Base-by-base conservation (phyloP, 2,329 filamentous ascomycete genomes). In the Cordyceps fumosorosea region DNA sequence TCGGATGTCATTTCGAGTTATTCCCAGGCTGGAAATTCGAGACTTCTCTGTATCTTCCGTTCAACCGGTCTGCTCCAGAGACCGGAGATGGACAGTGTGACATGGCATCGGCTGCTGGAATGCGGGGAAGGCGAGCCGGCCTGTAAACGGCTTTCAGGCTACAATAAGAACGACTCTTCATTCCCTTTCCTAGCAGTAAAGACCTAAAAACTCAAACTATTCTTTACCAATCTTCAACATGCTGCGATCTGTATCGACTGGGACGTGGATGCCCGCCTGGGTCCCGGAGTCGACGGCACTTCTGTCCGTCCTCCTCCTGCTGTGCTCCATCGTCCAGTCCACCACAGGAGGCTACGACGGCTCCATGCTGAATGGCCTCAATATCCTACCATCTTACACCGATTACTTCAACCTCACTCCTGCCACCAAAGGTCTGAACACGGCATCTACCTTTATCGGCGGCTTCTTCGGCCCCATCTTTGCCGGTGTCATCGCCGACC, bases 281-380 rank as follows among this genome's bases (percentile, higher is more conserved):
- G 76, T 79, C 5, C 78, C 78, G 22, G 71, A 79, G 66, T 78
- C 75, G 3, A 78, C 75, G 0, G 14, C 68, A 14, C 70, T 66
- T 1, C 66, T 81, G 8, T 75, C 77, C 0, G 66, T 75, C 16
- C 67, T 80, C 29, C 71, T 80, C 6, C 66, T 80, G 26, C 53
- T 79, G 20, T 80, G 76, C 66, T 77, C 78, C 22, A 73, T 77
- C 51, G 77, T 78, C 6, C 76, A 80, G 62, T 80, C 77, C 7
- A 65, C 60, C 1, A 66, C 63, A 0, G 58, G 64, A 34, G 74
- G 77, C 26, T 79, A 80, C 58, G 79, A 82, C 62, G 76, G 77
- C 2, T 82, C 79, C 2, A 80, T 84, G 73, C 74, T 84, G 71
- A 84, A 84, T 63, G 81, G 80, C 0, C 74, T 86, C 26, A 82